These are phyloP conservation scores for Colletotrichum musae DNA, from an alignment of 2,329 filamentous ascomycete genomes.

Conservation along the genomic window DNA sequence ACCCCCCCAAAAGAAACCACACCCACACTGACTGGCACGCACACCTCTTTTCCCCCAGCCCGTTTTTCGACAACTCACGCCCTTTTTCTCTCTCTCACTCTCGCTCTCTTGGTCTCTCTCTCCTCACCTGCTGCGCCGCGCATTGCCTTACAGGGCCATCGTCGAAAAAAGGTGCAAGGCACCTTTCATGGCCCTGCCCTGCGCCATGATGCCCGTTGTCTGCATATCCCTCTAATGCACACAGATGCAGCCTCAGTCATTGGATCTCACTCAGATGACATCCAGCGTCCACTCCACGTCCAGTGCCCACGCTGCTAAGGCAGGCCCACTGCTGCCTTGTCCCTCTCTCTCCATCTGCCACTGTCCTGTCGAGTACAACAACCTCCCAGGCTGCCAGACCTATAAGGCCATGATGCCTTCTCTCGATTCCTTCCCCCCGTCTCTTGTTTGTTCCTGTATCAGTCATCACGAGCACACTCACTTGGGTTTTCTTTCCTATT, in stretches of 20 bases:
- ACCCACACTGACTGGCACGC: background rate
- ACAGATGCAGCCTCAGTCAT: constrained; percentile 45
- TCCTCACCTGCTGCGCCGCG: constrained; percentile 39
- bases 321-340: constrained; percentile 41
- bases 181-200: constrained; percentile 43
- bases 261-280: constrained; percentile 41
- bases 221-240: constrained; percentile 43
- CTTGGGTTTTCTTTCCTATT: constrained; percentile 44
- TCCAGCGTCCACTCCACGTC: constrained; percentile 21
- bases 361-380: constrained; percentile 47
- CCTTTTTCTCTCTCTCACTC: constrained; percentile 21
- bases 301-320: constrained; percentile 11
- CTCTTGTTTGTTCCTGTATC: constrained; percentile 28
- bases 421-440: constrained; percentile 46
- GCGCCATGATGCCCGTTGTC: constrained; percentile 42
- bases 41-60: constrained; percentile 43
- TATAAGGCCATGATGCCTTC: constrained; percentile 72
- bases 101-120: constrained; percentile 16
- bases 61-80: constrained; percentile 45
- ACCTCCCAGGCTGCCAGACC: constrained; percentile 55
- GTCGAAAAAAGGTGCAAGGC: constrained; percentile 42
- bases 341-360: constrained; percentile 44
- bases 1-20: no score
- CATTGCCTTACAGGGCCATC: constrained; percentile 30
- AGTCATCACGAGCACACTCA: constrained; percentile 43